These are phyloP conservation scores for Abortiporus biennis DNA, from an alignment of 1,284 basidiomycete genomes.

Conservation along the genomic window DNA sequence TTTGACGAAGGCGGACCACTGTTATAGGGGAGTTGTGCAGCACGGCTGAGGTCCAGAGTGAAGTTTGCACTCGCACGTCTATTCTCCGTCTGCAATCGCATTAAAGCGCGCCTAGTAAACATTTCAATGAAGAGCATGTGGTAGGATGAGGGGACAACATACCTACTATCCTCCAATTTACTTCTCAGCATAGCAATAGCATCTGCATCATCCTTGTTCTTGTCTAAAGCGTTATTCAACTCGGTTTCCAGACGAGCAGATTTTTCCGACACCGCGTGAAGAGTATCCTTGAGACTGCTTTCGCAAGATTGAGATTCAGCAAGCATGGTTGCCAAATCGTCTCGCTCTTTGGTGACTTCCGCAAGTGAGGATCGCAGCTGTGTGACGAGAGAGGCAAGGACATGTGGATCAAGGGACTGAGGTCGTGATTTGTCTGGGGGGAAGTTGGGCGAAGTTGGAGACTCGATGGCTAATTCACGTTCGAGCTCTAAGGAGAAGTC, in stretches of 20 bases:
- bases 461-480: slow-evolving; percentile 63
- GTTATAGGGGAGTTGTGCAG: slow-evolving; percentile 28
- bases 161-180: slow-evolving; percentile 91
- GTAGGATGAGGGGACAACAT: slow-evolving; percentile 17
- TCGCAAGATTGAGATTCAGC: slow-evolving; percentile 46
- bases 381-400: slow-evolving; percentile 68
- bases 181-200: slow-evolving; percentile 73
- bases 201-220: slow-evolving; percentile 74
- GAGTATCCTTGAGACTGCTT: slow-evolving; percentile 50
- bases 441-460: slow-evolving; percentile 30
- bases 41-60: slow-evolving; percentile 50
- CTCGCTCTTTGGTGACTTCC: slow-evolving; percentile 60
- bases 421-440: slow-evolving; percentile 27
- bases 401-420: slow-evolving; percentile 63
- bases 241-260: slow-evolving; percentile 56
- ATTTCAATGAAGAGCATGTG: slow-evolving; percentile 9
- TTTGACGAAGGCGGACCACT: slow-evolving; percentile 47
- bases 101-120: slow-evolving; percentile 75
- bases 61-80: slow-evolving; percentile 52
- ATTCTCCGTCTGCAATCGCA: slow-evolving; percentile 85
- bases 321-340: slow-evolving; percentile 49
- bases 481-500: slow-evolving; percentile 75
- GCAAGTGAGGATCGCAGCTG: slow-evolving; percentile 57
- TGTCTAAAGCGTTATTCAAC: slow-evolving; percentile 50
- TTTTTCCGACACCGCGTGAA: slow-evolving; percentile 59